phyloP scores from a whole-genome alignment of 768 basidiomycete species.

The Termitomyces sp. region DNA sequence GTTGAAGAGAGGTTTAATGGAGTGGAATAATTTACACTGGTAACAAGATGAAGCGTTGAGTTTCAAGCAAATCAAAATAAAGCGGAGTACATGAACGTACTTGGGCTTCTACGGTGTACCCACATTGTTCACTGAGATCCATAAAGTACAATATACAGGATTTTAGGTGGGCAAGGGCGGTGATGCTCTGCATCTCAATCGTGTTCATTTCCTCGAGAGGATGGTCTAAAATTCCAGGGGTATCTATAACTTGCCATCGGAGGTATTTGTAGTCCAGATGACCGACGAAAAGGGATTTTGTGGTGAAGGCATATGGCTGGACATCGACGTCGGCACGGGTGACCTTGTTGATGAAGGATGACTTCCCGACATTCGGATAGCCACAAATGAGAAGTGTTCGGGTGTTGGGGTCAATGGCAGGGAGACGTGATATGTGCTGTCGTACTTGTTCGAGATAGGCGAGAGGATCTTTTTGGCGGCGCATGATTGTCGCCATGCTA shows the following conservation, averaged over 20 bases:
- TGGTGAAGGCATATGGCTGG: slow-evolving; percentile 99
- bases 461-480: slow-evolving; percentile 95
- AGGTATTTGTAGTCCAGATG: slow-evolving; percentile 99
- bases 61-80: neutral
- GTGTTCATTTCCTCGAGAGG: slow-evolving; percentile 99
- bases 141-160: slow-evolving; percentile 96
- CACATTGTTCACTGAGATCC: slow-evolving; percentile 98
- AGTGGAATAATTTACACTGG: slow-evolving; percentile 97
- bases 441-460: slow-evolving; percentile 99
- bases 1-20: slow-evolving; percentile 95
- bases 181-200: slow-evolving; percentile 99
- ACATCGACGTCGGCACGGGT: slow-evolving; percentile 99
- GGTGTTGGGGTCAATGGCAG: slow-evolving; percentile 97
- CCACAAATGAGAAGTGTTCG: slow-evolving; percentile 97
- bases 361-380: slow-evolving; percentile 99
- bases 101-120: slow-evolving; percentile 95
- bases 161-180: slow-evolving; percentile 94
- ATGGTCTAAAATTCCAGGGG: slow-evolving; percentile 96
- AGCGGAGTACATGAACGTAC: slow-evolving; percentile 37
- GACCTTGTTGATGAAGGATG: slow-evolving; percentile 99
- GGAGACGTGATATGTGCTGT: slow-evolving; percentile 98
- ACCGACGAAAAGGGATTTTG: slow-evolving; percentile 97
- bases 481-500: slow-evolving; percentile 99
- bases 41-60: neutral
- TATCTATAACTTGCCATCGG: slow-evolving; percentile 99